A percentile compares a stretch with the other conserved stretches of the same genome.
phyloP scores from a whole-genome alignment of 208 protist genomes.

The Acanthamoeba triangularis region DNA sequence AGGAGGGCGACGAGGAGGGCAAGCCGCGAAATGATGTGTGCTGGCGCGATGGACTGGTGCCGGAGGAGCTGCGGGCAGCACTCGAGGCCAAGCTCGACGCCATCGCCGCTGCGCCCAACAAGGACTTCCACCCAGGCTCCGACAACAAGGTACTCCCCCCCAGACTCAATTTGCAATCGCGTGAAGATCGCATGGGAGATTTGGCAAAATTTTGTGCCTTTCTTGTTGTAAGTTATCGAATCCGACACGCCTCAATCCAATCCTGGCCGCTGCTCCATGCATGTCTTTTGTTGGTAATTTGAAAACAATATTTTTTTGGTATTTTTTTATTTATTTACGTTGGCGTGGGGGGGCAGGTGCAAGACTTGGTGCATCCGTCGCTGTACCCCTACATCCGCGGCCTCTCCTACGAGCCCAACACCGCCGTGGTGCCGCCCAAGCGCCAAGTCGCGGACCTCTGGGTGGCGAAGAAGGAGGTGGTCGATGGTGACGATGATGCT shows the following conservation, averaged over 20 bases:
- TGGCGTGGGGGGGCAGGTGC: too few relatives aligned
- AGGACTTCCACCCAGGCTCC: slow-evolving; percentile 15
- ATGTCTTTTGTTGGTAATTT: too few relatives aligned
- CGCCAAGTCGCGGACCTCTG: neutral
- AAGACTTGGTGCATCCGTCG: slow-evolving; percentile 87
- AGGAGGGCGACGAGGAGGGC: neutral
- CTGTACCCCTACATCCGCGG: slow-evolving; percentile 82
- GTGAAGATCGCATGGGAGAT: too few relatives aligned
- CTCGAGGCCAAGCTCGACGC: slow-evolving; percentile 24
- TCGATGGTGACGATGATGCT: neutral
- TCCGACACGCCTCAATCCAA: too few relatives aligned
- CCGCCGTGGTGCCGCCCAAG: neutral
- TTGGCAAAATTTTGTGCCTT: too few relatives aligned
- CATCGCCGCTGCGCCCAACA: slow-evolving; percentile 5
- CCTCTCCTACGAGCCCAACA: slow-evolving; percentile 28
- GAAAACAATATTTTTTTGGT: too few relatives aligned
- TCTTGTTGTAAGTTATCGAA: too few relatives aligned
- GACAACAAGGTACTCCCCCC: neutral
- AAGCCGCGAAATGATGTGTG: neutral
- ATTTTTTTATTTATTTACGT: too few relatives aligned
- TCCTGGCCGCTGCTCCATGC: too few relatives aligned
- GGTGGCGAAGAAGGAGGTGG: neutral
- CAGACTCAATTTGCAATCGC: neutral
- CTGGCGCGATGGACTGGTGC: neutral
- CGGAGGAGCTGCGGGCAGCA: neutral